Conservation (phyloP, 352 stramenopile genomes). For the Thraustochytrium striatum region DNA sequence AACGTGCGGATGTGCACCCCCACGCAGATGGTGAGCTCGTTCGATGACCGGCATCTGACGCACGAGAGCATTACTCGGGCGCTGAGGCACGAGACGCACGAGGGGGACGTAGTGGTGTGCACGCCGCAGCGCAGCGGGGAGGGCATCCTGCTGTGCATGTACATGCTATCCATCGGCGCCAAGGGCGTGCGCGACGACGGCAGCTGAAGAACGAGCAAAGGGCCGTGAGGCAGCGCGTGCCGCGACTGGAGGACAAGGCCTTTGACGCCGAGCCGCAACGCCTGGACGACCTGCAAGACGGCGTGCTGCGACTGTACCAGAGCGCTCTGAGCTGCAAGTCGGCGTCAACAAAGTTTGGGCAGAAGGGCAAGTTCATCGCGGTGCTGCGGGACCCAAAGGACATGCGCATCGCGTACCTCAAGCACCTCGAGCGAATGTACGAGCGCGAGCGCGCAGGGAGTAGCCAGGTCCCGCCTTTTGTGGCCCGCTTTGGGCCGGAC, state of each 20-base stretch:
- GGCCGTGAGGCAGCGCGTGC: background rate
- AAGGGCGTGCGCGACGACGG: background rate
- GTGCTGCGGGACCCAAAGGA: conserved; percentile 38
- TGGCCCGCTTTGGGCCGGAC: background rate
- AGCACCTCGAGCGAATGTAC: conserved; percentile 20
- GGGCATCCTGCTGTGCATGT: conserved; percentile 37
- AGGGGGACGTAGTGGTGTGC: conserved; percentile 31
- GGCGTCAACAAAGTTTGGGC: background rate
- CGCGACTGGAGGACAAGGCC: conserved; percentile 6
- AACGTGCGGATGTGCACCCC: conserved; percentile 17
- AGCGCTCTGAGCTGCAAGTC: background rate
- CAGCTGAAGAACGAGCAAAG: background rate
- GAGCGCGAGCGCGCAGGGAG: conserved; percentile 8
- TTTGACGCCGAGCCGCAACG: conserved; percentile 11
- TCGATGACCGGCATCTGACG: background rate
- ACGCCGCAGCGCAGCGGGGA: conserved; percentile 8
- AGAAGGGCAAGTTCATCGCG: background rate
- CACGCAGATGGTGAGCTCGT: background rate
- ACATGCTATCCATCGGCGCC: conserved; percentile 12
- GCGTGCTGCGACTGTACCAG: conserved; percentile 35
- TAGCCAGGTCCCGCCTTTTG: background rate
- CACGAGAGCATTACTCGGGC: background rate
- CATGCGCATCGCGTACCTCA: background rate
- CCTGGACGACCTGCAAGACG: conserved; percentile 17
- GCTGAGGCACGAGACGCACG: conserved; percentile 5